Conservation (phyloP, 371 early-diverging fungal species). For the Cokeromyces recurvatus region DNA sequence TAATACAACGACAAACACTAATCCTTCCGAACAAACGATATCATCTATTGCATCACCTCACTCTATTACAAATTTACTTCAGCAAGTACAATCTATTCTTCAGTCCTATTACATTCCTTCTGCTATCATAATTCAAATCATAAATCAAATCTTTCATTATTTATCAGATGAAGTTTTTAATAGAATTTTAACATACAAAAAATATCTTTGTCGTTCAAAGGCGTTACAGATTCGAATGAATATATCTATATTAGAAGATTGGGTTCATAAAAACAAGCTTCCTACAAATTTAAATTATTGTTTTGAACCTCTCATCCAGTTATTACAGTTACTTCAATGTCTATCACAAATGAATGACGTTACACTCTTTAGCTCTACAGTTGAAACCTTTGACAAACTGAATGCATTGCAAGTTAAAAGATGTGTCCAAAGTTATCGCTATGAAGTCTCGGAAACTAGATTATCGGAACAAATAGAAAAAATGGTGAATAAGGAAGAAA, state of each 20-base stretch:
- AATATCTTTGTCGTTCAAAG: conserved; percentile 72
- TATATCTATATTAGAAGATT: conserved; percentile 72
- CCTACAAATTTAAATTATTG: conserved; percentile 32
- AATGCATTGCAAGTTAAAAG: conserved; percentile 67
- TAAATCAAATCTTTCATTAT: conserved; percentile 71
- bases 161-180: conserved; percentile 75
- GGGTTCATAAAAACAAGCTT: conserved; percentile 58
- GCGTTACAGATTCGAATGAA: conserved; percentile 86
- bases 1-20: not conserved
- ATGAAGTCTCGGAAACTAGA: conserved; percentile 73
- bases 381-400: conserved; percentile 53
- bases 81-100: conserved; percentile 44
- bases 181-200: conserved; percentile 65
- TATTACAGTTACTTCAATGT: conserved; percentile 79
- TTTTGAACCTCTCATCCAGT: conserved; percentile 63
- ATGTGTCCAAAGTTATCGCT: conserved; percentile 73
- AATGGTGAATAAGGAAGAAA: conserved; percentile 56
- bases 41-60: too few relatives aligned
- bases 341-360: conserved; percentile 65
- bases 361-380: conserved; percentile 62
- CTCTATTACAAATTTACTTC: conserved; percentile 51
- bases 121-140: conserved; percentile 31
- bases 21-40: too few relatives aligned
- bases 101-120: conserved; percentile 58
- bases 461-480: conserved; percentile 60